A percentile compares a stretch with the other conserved stretches of the same genome.
These are phyloP conservation scores for Rhododendron kiyosumense DNA, from an alignment of 148 eudicot genomes.

Conservation along the genomic window DNA sequence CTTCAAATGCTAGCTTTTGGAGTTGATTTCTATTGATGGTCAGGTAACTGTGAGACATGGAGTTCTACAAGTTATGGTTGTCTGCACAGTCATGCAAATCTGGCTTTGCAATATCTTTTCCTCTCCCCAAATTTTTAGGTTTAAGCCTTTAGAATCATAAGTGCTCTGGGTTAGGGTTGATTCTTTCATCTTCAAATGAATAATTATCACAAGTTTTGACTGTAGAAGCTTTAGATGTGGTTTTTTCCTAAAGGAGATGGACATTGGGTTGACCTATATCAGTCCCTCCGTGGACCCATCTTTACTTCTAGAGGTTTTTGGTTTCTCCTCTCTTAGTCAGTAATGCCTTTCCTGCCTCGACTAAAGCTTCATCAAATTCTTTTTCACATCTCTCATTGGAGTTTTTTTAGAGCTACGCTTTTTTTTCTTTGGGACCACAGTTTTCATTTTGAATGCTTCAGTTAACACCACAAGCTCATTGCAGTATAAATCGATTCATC, in stretches of 20 bases:
- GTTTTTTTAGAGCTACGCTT: not conserved
- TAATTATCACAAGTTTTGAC: not conserved
- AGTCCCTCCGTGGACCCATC: not conserved
- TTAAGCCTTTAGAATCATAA: not conserved
- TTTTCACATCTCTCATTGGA: not conserved
- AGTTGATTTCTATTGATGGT: not conserved
- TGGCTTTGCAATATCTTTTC: not conserved
- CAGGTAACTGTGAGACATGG: not conserved
- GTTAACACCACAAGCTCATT: not conserved
- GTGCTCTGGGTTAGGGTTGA: not conserved
- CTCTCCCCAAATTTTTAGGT: not conserved
- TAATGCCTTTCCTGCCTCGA: not conserved
- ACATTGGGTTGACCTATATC: not conserved
- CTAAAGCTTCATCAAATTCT: not conserved
- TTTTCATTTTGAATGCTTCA: not conserved
- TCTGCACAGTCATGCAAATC: not conserved
- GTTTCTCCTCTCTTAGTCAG: not conserved
- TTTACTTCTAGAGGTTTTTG: not conserved
- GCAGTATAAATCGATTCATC: not conserved
- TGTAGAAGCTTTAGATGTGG: not conserved
- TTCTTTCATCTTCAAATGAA: not conserved
- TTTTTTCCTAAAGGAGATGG: not conserved
- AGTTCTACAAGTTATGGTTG: not conserved
- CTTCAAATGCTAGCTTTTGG: not conserved
- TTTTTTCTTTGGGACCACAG: not conserved